phyloP scores from a whole-genome alignment of 78 protist species.

The Dictyostelium capitatum region DNA sequence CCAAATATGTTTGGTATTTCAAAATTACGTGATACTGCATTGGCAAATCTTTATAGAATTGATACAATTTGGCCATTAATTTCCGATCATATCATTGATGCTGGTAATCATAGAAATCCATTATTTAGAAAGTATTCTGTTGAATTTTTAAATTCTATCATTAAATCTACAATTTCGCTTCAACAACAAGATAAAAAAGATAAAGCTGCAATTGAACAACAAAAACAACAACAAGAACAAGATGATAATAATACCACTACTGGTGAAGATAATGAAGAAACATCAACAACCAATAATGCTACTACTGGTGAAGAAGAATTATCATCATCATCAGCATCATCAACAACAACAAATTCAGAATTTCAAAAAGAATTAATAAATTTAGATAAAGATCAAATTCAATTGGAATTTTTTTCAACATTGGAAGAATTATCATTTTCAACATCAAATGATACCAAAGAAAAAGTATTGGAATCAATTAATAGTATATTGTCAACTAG shows the following conservation, averaged over 20 bases:
- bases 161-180: conserved; percentile 25
- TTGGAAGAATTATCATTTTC: conserved; percentile 72
- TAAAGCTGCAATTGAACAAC: background rate
- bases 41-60: conserved; percentile 59
- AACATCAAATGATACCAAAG: conserved; percentile 54
- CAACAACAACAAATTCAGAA: background rate
- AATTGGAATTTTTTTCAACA: conserved; percentile 69
- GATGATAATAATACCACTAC: background rate
- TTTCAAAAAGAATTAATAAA: conserved; percentile 4
- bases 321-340: background rate
- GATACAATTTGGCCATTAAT: conserved; percentile 68
- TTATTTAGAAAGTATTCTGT: conserved; percentile 52
- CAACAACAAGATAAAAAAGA: conserved; percentile 21
- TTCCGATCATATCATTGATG: conserved; percentile 51
- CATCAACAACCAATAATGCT: too few species aligned
- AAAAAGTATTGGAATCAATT: conserved; percentile 66
- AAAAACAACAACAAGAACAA: background rate
- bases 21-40: conserved; percentile 52
- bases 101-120: conserved; percentile 57
- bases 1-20: conserved; percentile 64
- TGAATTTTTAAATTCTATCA: conserved; percentile 42
- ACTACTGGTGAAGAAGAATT: background rate
- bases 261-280: background rate
- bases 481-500: conserved; percentile 58
- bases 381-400: conserved; percentile 51